phyloP scores from a whole-genome alignment of 2,329 filamentous ascomycete species.

The Knufia petricola region DNA sequence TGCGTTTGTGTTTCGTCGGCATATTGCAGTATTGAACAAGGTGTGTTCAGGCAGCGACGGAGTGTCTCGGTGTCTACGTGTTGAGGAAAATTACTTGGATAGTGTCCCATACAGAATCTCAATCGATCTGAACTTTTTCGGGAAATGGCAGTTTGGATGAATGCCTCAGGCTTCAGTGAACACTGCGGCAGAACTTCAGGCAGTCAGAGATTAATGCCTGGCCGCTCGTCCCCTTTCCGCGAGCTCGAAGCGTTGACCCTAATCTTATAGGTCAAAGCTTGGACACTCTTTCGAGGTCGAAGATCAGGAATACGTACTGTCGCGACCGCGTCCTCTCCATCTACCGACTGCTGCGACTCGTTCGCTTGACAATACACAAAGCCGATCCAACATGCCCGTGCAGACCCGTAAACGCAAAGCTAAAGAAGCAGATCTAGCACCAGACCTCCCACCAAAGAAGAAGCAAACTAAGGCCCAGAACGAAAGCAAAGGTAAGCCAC shows the following conservation, averaged over 20 bases:
- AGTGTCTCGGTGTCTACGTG: no score
- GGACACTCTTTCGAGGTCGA: no score
- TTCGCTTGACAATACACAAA: no score
- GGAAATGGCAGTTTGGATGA: background rate
- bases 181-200: background rate
- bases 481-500: background rate
- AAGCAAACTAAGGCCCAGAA: background rate
- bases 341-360: background rate
- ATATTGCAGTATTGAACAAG: slow-evolving; percentile 45
- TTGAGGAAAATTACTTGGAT: no score
- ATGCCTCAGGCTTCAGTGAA: background rate
- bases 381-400: background rate
- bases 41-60: no score
- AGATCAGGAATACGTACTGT: no score
- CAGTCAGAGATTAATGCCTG: background rate
- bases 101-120: no score
- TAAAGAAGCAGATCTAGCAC: background rate
- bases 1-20: slow-evolving; percentile 79
- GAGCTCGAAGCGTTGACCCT: no score
- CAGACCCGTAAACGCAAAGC: slow-evolving; percentile 3
- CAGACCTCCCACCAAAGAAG: background rate
- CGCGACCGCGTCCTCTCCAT: no score
- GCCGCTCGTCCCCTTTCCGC: background rate
- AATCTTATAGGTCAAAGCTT: no score
- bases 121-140: no score